Base-by-base conservation (phyloP, 2,329 filamentous ascomycete genomes). In the Fusarium fujikuroi region DNA sequence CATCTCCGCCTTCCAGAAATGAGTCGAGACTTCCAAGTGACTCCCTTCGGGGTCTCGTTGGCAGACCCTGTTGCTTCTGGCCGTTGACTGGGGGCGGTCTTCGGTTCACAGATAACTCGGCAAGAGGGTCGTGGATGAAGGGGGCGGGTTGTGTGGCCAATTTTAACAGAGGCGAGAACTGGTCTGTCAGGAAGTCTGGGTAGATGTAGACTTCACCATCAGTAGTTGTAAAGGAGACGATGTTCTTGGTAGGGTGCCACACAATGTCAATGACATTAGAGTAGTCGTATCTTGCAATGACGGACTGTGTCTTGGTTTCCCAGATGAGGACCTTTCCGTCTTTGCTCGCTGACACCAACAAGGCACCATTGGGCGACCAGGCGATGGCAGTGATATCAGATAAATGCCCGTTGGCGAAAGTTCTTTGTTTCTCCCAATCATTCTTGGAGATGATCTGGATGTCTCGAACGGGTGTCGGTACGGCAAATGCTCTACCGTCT, bases 121-220 rank as follows among this genome's bases (percentile, higher is more conserved):
- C 86, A 5, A 95, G 84, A 1, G 93, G 92, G 71, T 97, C 93
- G 74, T 95, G 92, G 73, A 95, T 93, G 75, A 97, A 94, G 3
- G 95, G 95, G 2, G 95, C 93, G 10, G 93, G 91, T 76, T 97
- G 94, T 9, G 82, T 84, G 2, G 86, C 83, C 53, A 92, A 83
- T 70, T 87, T 87, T 44, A 93, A 82, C 32, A 92, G 79, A 23
- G 86, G 81, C 4, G 84, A 81, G 76, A 88, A 89, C 75, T 92
- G 89, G 30, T 87, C 84, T 5, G 88, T 84, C 7, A 93, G 83
- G 74, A 92, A 91, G 60, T 93, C 89, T 16, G 91, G 91, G 79
- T 95, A 93, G 62, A 98, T 98, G 80, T 94, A 98, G 18, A 98
- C 90, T 81, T 98, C 95, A 70, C 97, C 96, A 66, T 97, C 93